Base-by-base conservation (phyloP, 805 yeast genomes). In the baker's yeast (Saccharomyces cerevisiae) region DNA sequence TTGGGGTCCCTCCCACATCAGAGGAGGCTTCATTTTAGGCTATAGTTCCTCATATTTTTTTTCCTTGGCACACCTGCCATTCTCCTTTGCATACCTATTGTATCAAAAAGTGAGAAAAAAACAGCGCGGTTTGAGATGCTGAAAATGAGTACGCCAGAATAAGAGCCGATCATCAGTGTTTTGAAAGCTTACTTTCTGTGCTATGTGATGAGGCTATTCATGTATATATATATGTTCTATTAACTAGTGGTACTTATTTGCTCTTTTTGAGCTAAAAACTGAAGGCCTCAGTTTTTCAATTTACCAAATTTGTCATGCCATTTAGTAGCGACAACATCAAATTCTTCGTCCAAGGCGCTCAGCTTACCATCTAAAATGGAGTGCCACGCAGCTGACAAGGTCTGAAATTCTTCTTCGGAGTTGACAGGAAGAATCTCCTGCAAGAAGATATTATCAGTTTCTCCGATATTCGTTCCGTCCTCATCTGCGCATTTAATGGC, bases 401-500 rank as follows among this genome's bases (percentile, higher is more conserved):
- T 31, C 11, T 50, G 55, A 49, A 65, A 68, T 46, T 69, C 72
- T 6, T 51, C 54, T n/a, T 55, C 58, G 10, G 55, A 55, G 4
- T 50, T 52, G 2, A 67, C 71, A 10, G 61, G 57, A 17, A 60
- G 63, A 6, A 69, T 67, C 30, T 69, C 68, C 47, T 68, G 71
- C 22, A 70, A 43, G 47, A 70, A 62, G 17, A 70, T 65, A 51
- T 69, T 69, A 31, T 64, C 67, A 3, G 66, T 63, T 5, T 67
- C 64, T 29, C 61, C 65, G 8, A 57, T 26, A 48, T 66, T 59
- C 14, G 66, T 55, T 2, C 62, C 67, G 51, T 68, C 68, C 48
- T 68, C 72, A 21, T 54, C 54, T 3, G 71, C 72, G 55, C 68
- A 67, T 53, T 62, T 70, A 10, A 61, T 48, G 8, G 71, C 64